Base-by-base conservation (phyloP, 495 filamentous ascomycete genomes). In the Paragyromitra xinjiangensis region DNA sequence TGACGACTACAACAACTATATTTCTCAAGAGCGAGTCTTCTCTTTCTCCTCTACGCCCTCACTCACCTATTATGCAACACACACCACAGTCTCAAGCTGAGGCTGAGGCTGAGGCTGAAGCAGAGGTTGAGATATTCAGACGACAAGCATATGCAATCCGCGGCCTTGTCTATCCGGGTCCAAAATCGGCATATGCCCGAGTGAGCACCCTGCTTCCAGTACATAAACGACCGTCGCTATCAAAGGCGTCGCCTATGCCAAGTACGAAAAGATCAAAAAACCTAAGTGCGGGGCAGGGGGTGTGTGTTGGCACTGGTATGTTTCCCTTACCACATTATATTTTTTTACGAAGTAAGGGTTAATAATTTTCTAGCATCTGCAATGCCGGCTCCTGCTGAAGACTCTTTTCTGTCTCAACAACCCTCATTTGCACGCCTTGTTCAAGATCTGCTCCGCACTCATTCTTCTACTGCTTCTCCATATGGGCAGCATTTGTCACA, bases 401-500 rank as follows among this genome's bases (percentile, higher is more conserved):
- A 77, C 2, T 61, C 40, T n/a, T 55, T 63, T 29, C 14, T 61
- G 11, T 53, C 67, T 24, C 69, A 78, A 24, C 64, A 78, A 14
- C 77, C 74, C 22, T 78, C 77, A 0, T 79, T 78, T 56, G 67
- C 77, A 12, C 77, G 68, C 8, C 39, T 79, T 19, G 69, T 79
- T 65, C 75, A 79, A n/a, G 62, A 79, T 55, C 67, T 79, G 22
- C 67, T 79, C 12, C 34, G 77, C 7, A 79, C 67, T 16, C 77
- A 79, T 67, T 79, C 74, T n/a, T 79, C 77, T 19, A 79, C 77
- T 19, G 77, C 77, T 4, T 79, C 77, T 9, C 77, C 77, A 1
- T 79, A 77, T 42, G 77, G 77, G 5, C 77, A 79, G 44, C 74
- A 77, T 48, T 19, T 77, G 8, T 77, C 74, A n/a, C 50, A 77